Evolutionary conservation across 495 filamentous ascomycete species (phyloP), one percentile per base, ranked within the genome.

Genomic region (Lophiotrema nucula): DNA sequence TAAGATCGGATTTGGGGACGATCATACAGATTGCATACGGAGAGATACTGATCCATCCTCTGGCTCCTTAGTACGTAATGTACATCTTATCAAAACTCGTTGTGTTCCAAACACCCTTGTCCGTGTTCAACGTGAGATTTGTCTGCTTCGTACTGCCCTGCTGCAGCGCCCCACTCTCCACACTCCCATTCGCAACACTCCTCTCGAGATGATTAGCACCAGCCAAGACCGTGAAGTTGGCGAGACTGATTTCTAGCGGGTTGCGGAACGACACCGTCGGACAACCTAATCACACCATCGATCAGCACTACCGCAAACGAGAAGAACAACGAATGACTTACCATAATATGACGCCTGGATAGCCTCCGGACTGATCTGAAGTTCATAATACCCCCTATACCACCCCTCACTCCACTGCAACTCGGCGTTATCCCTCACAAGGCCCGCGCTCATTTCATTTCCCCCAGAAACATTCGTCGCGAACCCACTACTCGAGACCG

Each of bases 331-430:
- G 43, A 42, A 24, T 39, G 44, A 47, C 48, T 2, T 43, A 60
- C 57, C 57, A 43, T 48, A 85, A 67, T 74, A 86, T 27, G 65
- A 71, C 3, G 83, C 81, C 21, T 74, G 37, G 25, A 72, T 63
- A 18, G 53, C 21, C 26, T 65, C 51, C 12, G 59, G 33, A 16
- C 47, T 39, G 38, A 73, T 58, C 16, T 69, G 66, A 35, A 74
- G 52, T 49, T 74, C 72, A 47, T 64, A 72, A 46, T 74, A 74
- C 33, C 72, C 85, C 23, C 84, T 73, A 65, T 88, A 88, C 65
- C 81, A 87, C 26, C 80, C 70, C 62, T 88, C 85, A 58, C 80
- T 80, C 84, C 85, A 88, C 67, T 85, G 82, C 62, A 88, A 72
- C 63, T 83, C 80, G 0, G 74, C 74, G 21, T 60, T 60, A 43